phyloP scores from a whole-genome alignment of 805 yeast genomes.

The Cyberlindnera sargentensis region DNA sequence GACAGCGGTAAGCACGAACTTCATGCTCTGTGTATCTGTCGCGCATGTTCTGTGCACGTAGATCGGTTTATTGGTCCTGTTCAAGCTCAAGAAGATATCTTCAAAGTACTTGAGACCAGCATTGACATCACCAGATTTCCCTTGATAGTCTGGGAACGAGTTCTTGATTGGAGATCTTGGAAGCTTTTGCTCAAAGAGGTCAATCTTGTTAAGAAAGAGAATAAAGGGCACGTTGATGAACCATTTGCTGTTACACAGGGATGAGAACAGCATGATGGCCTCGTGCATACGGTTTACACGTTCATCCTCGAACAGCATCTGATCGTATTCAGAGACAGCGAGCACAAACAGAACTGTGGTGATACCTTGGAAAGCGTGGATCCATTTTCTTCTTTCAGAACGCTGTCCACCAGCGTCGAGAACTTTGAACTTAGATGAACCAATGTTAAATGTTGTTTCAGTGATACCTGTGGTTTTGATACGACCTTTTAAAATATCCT shows the following conservation, averaged over 20 bases:
- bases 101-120: constrained; percentile 71
- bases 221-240: constrained; percentile 82
- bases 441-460: constrained; percentile 71
- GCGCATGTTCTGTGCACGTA: constrained; percentile 95
- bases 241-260: constrained; percentile 81
- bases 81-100: constrained; percentile 52
- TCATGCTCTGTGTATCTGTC: constrained; percentile 84
- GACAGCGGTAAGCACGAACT: constrained; percentile 84
- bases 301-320: constrained; percentile 83
- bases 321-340: constrained; percentile 91
- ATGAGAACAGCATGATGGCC: constrained; percentile 74
- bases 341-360: constrained; percentile 83
- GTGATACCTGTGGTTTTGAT: constrained; percentile 95
- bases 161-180: constrained; percentile 54
- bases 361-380: constrained; percentile 87
- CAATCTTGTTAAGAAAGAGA: constrained; percentile 83
- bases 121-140: constrained; percentile 54
- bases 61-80: constrained; percentile 60
- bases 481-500: constrained; percentile 82
- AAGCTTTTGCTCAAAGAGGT: constrained; percentile 69
- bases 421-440: constrained; percentile 61
- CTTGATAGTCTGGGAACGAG: constrained; percentile 74
- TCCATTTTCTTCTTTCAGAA: constrained; percentile 88
- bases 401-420: constrained; percentile 97
- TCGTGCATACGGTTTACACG: constrained; percentile 88